Conservation (phyloP, 139 green algal species). For the Picochlorum sp. region DNA sequence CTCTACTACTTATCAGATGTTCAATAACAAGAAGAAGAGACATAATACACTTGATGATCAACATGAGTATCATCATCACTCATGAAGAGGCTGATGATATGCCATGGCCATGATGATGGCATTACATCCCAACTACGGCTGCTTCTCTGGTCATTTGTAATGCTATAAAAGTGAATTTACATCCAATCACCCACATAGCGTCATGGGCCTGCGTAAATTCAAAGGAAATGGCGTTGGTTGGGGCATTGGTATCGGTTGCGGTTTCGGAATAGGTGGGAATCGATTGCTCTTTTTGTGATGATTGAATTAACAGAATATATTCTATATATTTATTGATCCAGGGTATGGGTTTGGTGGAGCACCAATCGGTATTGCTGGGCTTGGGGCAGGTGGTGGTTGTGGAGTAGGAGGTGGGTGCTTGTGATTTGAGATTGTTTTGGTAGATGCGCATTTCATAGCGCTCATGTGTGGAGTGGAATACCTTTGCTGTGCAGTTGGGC, state of each 20-base stretch:
- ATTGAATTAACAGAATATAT: not conserved
- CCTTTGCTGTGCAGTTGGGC: conserved; percentile 3
- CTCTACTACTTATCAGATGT: no score
- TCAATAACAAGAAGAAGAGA: no score
- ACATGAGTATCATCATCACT: no score
- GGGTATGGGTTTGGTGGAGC: conserved; percentile 30
- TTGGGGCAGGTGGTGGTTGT: conserved; percentile 22
- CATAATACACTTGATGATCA: no score
- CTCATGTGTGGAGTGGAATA: not conserved
- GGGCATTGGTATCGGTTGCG: conserved; percentile 16
- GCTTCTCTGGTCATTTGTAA: no score
- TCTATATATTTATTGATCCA: not conserved
- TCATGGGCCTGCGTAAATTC: conserved; percentile 17
- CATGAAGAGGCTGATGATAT: no score
- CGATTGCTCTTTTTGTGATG: not conserved
- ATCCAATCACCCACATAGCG: no score
- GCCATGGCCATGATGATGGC: no score
- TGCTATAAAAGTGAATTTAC: no score
- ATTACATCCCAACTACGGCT: no score
- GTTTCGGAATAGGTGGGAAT: conserved; percentile 21
- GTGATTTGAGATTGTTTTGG: not conserved
- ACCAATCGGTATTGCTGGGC: conserved; percentile 14
- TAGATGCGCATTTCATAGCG: not conserved
- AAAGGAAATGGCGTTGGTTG: conserved; percentile 11
- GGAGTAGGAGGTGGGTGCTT: conserved; percentile 11